Evolutionary conservation across 2,329 filamentous ascomycete genomes (phyloP).

Genomic region (Aspergillus nomiae): DNA sequence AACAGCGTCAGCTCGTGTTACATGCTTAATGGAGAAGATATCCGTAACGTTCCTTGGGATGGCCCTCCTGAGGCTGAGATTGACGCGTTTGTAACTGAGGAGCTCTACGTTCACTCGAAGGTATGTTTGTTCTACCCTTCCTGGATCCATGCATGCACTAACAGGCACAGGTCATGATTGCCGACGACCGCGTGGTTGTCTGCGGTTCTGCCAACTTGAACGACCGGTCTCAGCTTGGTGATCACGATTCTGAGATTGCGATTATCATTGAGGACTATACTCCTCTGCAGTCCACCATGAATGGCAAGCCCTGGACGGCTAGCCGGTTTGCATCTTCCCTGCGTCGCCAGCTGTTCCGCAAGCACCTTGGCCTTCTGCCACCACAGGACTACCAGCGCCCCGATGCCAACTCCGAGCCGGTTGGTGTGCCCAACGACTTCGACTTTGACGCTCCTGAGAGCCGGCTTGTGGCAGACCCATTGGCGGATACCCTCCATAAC

Average conservation of each 20-base stretch:
- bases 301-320: constrained; percentile 73
- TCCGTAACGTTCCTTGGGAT: constrained; percentile 65
- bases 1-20: constrained; percentile 79
- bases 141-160: constrained; percentile 2
- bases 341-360: constrained; percentile 81
- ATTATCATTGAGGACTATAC: constrained; percentile 87
- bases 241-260: constrained; percentile 87
- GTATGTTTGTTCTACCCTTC: constrained; percentile 32
- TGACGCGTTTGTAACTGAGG: constrained; percentile 64
- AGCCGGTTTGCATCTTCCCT: constrained; percentile 82
- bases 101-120: constrained; percentile 62
- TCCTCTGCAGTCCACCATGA: constrained; percentile 71
- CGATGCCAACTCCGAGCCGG: constrained; percentile 59
- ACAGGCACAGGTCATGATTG: constrained; percentile 63
- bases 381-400: constrained; percentile 68
- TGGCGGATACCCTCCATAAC: constrained; percentile 57
- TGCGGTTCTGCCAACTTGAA: constrained; percentile 91
- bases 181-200: constrained; percentile 81
- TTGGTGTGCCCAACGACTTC: constrained; percentile 57
- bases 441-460: constrained; percentile 56
- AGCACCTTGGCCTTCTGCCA: constrained; percentile 81
- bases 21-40: constrained; percentile 75
- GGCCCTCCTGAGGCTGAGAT: constrained; percentile 58
- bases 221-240: constrained; percentile 82
- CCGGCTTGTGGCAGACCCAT: constrained; percentile 58